Conservation (phyloP, 192 early-diverging fungal species). For the Dissophora globulifera region DNA sequence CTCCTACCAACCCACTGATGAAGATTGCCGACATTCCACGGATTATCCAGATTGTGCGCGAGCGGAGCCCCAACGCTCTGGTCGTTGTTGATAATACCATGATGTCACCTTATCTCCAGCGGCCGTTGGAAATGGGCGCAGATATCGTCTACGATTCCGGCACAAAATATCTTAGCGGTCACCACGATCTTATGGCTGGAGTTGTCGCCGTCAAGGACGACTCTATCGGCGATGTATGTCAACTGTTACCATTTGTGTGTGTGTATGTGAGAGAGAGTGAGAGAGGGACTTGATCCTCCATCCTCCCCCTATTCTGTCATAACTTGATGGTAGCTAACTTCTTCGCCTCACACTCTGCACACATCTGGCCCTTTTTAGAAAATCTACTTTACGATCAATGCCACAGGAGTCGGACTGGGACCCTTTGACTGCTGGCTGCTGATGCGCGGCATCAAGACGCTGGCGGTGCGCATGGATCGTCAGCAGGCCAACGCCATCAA, state of each 20-base stretch:
- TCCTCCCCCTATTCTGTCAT: too few species aligned
- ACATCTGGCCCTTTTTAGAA: too few species aligned
- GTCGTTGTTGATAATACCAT: conserved; percentile 99
- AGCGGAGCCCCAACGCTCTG: conserved; percentile 77
- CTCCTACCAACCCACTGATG: conserved; percentile 97
- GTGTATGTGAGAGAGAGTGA: too few species aligned
- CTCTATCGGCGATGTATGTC: conserved; percentile 76
- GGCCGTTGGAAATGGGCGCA: conserved; percentile 88
- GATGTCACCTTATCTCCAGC: conserved; percentile 97
- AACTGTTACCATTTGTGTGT: too few species aligned
- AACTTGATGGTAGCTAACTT: too few species aligned
- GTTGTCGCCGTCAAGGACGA: conserved; percentile 84
- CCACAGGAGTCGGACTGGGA: conserved; percentile 88
- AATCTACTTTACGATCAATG: conserved; percentile 94
- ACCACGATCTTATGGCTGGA: conserved; percentile 99
- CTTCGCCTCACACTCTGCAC: neutral
- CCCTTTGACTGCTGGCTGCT: conserved; percentile 96
- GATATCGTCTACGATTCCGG: conserved; percentile 97
- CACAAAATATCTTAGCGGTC: conserved; percentile 96
- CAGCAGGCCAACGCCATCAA: conserved; percentile 85
- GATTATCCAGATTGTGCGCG: conserved; percentile 79
- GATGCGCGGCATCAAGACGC: conserved; percentile 94
- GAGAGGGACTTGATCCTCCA: too few species aligned
- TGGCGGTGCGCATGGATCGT: conserved; percentile 95
- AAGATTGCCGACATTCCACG: conserved; percentile 91